Evolutionary conservation across 768 basidiomycete species (phyloP).

Genomic region (Hericium erinaceus): DNA sequence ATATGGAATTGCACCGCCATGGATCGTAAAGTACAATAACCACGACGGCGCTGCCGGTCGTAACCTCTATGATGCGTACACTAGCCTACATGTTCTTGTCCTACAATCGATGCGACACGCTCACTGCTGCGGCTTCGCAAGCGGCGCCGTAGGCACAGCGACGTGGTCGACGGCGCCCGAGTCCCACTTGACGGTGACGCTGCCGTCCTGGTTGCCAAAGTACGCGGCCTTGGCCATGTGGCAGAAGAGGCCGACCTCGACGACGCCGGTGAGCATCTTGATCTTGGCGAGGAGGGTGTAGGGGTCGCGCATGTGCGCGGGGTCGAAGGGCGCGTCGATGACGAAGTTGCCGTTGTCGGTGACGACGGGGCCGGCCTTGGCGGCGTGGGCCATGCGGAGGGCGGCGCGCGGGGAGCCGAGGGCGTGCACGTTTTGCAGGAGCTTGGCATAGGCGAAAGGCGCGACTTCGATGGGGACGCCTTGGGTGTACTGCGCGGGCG

Average conservation of each 20-base stretch:
- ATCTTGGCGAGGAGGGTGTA: slow-evolving; percentile 58
- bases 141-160: neutral
- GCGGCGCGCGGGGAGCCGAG: slow-evolving; percentile 61
- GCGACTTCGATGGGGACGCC: slow-evolving; percentile 97
- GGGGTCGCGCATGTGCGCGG: slow-evolving; percentile 59
- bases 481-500: slow-evolving; percentile 51
- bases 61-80: no score
- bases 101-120: no score
- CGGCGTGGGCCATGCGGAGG: slow-evolving; percentile 82
- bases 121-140: slow-evolving; percentile 39
- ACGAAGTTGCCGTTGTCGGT: slow-evolving; percentile 97
- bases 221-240: slow-evolving; percentile 91
- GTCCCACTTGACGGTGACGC: slow-evolving; percentile 5
- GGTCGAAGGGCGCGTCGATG: slow-evolving; percentile 89
- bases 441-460: slow-evolving; percentile 89
- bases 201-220: slow-evolving; percentile 73
- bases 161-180: neutral
- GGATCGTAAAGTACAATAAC: no score
- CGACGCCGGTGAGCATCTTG: slow-evolving; percentile 94
- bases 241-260: slow-evolving; percentile 98
- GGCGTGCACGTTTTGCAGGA: slow-evolving; percentile 60
- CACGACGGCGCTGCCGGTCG: no score
- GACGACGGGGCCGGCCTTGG: slow-evolving; percentile 93
- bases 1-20: no score
- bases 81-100: no score